These are phyloP conservation scores for Ceratobasidium sp. DNA, from an alignment of 1,284 basidiomycete species.

Conservation along the genomic window DNA sequence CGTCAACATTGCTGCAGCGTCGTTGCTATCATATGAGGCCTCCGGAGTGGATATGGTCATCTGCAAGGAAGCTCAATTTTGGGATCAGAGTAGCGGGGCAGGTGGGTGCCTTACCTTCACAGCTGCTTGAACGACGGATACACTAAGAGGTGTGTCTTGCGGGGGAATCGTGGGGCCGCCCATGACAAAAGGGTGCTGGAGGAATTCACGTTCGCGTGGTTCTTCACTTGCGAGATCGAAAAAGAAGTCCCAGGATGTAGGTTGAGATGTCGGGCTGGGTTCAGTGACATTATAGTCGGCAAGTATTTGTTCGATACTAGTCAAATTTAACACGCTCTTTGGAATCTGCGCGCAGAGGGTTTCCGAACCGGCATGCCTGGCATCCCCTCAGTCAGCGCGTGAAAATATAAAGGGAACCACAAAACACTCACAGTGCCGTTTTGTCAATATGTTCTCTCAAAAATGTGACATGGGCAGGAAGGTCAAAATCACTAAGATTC, in stretches of 20 bases:
- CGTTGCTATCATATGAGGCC: slow-evolving; percentile 72
- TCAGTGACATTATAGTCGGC: slow-evolving; percentile 66
- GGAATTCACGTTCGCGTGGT: slow-evolving; percentile 76
- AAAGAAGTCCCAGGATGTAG: slow-evolving; percentile 73
- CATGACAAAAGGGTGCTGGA: slow-evolving; percentile 70
- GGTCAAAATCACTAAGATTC: slow-evolving; percentile 80
- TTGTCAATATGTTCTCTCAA: slow-evolving; percentile 87
- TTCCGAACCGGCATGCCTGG: slow-evolving; percentile 21
- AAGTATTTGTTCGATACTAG: slow-evolving; percentile 64
- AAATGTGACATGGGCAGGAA: slow-evolving; percentile 82
- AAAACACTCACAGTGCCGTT: slow-evolving; percentile 77
- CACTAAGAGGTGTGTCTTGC: slow-evolving; percentile 2
- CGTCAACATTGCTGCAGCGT: slow-evolving; percentile 69
- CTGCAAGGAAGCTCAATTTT: slow-evolving; percentile 57
- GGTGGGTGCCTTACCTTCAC: slow-evolving; percentile 69
- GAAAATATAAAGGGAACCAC: background rate
- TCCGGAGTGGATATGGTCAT: slow-evolving; percentile 81
- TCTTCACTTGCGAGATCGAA: slow-evolving; percentile 79
- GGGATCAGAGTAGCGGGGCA: background rate
- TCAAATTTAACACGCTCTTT: slow-evolving; percentile 60
- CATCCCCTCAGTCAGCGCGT: background rate
- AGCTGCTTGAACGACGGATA: slow-evolving; percentile 72
- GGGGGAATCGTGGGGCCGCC: slow-evolving; percentile 58
- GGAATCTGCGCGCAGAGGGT: background rate
- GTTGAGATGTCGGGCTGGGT: slow-evolving; percentile 1